phyloP scores from a whole-genome alignment of 1,284 basidiomycete genomes.

The Rhodotorula sp. region DNA sequence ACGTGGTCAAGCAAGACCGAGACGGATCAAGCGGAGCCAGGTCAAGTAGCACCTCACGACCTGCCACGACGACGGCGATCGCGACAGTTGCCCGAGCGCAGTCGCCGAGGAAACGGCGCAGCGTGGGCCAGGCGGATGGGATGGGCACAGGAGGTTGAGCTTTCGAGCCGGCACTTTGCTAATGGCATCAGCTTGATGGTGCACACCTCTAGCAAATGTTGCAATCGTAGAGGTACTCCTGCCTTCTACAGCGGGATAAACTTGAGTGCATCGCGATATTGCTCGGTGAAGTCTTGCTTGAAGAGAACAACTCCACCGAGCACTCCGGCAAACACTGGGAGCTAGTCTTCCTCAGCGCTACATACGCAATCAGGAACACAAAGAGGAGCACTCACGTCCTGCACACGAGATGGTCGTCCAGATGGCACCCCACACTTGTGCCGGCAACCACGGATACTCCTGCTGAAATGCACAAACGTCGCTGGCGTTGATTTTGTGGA shows the following conservation, averaged over 20 bases:
- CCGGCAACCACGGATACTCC: constrained; percentile 30
- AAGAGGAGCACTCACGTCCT: constrained; percentile 14
- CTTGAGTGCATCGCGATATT: constrained; percentile 1
- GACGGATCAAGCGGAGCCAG: not conserved
- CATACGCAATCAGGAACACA: not conserved
- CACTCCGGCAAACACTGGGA: constrained; percentile 18
- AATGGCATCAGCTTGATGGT: no score
- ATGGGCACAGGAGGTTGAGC: not conserved
- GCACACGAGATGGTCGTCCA: constrained; percentile 21
- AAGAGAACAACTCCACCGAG: constrained; percentile 25
- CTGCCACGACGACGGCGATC: not conserved
- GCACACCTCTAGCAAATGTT: no score
- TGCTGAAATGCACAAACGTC: constrained; percentile 29
- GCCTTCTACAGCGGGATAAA: constrained; percentile 13
- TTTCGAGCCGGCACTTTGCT: not conserved
- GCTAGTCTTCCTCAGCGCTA: not conserved
- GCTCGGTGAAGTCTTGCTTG: constrained; percentile 29
- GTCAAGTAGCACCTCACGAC: not conserved
- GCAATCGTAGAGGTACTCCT: not conserved
- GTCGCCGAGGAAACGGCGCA: not conserved
- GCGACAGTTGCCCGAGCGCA: not conserved
- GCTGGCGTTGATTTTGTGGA: constrained; percentile 29
- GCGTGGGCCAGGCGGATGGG: not conserved
- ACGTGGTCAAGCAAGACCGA: not conserved
- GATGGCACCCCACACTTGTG: constrained; percentile 30